phyloP scores from a whole-genome alignment of 2,329 filamentous ascomycete species.

The Trichoderma semiorbis region DNA sequence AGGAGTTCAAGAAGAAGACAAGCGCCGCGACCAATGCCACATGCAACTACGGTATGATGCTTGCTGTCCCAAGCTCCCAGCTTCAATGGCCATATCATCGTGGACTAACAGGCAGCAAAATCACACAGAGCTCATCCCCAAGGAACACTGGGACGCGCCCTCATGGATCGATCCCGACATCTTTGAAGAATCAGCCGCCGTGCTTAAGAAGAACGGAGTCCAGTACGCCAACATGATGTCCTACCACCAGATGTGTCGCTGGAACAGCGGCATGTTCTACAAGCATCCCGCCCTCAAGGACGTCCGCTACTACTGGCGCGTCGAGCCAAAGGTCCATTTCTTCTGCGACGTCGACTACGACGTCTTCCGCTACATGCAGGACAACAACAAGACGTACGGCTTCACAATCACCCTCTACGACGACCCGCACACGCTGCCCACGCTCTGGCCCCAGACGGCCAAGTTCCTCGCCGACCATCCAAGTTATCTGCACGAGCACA shows the following conservation, averaged over 20 bases:
- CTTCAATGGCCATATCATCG: background rate
- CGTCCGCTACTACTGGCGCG: constrained; percentile 93
- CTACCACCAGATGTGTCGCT: constrained; percentile 98
- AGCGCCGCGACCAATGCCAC: constrained; percentile 82
- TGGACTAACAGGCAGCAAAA: constrained; percentile 18
- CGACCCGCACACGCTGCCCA: constrained; percentile 77
- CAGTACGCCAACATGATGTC: constrained; percentile 87
- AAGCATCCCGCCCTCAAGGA: constrained; percentile 84
- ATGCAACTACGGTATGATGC: constrained; percentile 62
- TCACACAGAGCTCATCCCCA: constrained; percentile 73
- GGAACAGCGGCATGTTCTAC: constrained; percentile 98
- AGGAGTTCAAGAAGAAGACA: constrained; percentile 86
- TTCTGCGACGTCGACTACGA: constrained; percentile 99
- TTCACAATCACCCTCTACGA: constrained; percentile 99
- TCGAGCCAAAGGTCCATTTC: constrained; percentile 98
- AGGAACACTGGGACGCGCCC: constrained; percentile 90
- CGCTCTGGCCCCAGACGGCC: constrained; percentile 90
- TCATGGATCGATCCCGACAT: constrained; percentile 89
- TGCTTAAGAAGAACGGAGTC: constrained; percentile 78
- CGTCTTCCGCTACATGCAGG: constrained; percentile 95
- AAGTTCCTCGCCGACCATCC: constrained; percentile 87
- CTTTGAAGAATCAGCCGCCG: constrained; percentile 77
- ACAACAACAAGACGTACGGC: constrained; percentile 98
- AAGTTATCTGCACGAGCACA: constrained; percentile 76
- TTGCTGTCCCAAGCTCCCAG: background rate